Base-by-base conservation (phyloP, 108 stramenopile species). In the Nitzschia sp. region DNA sequence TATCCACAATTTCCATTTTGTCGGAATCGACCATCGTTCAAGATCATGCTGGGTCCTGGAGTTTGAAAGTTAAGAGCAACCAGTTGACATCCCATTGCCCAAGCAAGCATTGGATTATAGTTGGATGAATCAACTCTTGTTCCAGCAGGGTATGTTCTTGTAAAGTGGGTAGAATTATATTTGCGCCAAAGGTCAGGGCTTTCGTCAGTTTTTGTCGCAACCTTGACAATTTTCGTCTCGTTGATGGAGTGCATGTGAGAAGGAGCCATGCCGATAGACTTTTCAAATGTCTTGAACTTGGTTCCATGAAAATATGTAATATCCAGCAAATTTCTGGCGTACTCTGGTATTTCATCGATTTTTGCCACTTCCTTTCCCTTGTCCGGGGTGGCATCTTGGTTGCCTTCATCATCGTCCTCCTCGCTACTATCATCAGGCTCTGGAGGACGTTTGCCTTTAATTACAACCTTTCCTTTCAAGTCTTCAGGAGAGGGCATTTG, bases 31-130 rank as follows among this genome's bases (percentile, higher is more conserved):
- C 95, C 97, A 78, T 94, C 89, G 72, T 98, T 97, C 20, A 96
- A 53, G 20, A 76, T 63, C 68, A 96, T 74, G 8, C 84, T 65
- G 15, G 77, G 51, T 56, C 92, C 93, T 42, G 73, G 41, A 0
- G 95, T 92, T 65, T 98, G 97, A 64, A 90, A 95, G 76, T 98
- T 98, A 41, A 98, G 75, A 8, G 96, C 93, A 41, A 95, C 95
- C 43, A 98, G 65, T 79, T 98, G 97, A 60, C 73, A 84, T n/a
- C 96, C 96, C 65, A 87, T 75, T 25, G 77, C 52, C 96, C 96
- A 98, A n/a, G 86, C 79, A 25, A 93, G 48, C 15, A 89, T 57
- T 26, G 97, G 97, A 80, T 90, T 90, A 73, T 90, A 96, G 73
- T 98, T 98, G 48, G 89, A 90, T 6, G 94, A 95, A 67, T 97